A percentile compares a stretch with the other conserved stretches of the same genome.
phyloP scores from a whole-genome alignment of 495 filamentous ascomycete species.

The Aspergillus campestris region DNA sequence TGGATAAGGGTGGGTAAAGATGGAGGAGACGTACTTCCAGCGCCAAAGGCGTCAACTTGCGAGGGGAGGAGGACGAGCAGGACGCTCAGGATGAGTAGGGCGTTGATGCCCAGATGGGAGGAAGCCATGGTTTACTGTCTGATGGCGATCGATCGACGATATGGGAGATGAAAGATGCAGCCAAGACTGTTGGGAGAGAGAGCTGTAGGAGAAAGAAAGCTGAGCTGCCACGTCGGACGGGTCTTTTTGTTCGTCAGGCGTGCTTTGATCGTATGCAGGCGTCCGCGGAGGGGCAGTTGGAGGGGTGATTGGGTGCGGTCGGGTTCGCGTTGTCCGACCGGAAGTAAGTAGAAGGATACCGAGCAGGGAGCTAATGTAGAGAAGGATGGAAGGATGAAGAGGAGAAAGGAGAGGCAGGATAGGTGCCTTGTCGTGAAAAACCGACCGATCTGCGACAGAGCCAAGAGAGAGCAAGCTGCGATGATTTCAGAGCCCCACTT shows the following conservation, averaged over 20 bases:
- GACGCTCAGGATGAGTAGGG: conserved; percentile 47
- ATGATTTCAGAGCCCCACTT: no score
- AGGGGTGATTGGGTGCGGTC: not conserved
- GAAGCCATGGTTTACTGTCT: conserved; percentile 20
- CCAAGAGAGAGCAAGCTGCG: no score
- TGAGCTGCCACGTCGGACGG: conserved; percentile 17
- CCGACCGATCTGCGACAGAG: no score
- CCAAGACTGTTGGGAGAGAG: not conserved
- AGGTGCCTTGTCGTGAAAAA: no score
- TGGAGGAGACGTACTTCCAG: conserved; percentile 52
- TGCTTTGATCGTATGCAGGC: not conserved
- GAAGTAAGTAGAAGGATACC: no score
- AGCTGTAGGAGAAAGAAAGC: conserved; percentile 1
- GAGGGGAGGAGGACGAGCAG: conserved; percentile 47
- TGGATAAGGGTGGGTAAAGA: not conserved
- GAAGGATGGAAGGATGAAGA: no score
- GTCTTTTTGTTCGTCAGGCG: no score
- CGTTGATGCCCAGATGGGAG: conserved; percentile 23
- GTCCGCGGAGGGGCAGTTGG: not conserved
- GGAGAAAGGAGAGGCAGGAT: no score
- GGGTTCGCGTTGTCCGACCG: no score
- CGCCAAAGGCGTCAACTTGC: conserved; percentile 67
- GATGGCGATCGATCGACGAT: not conserved
- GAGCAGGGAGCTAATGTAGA: no score
- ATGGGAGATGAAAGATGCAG: conserved; percentile 2